phyloP scores from a whole-genome alignment of 345 rosid species.

The Linum trigynum region DNA sequence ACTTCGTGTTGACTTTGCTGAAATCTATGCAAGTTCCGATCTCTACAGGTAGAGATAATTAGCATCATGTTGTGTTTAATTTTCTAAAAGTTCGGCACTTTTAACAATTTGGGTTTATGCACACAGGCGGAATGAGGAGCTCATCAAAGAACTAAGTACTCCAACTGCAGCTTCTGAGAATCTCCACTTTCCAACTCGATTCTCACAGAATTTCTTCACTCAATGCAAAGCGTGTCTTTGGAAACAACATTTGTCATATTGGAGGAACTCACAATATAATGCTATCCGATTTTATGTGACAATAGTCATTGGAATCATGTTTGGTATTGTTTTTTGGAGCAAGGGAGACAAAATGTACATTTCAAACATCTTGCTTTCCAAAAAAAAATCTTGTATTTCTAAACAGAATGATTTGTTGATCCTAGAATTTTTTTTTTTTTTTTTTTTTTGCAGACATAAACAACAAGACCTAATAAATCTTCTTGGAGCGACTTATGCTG shows the following conservation, averaged over 20 bases:
- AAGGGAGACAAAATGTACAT: slow-evolving; percentile 29
- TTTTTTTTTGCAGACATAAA: slow-evolving; percentile 9
- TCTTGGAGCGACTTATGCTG: slow-evolving; percentile 33
- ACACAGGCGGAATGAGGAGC: slow-evolving; percentile 29
- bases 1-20: slow-evolving; percentile 21
- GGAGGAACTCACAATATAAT: slow-evolving; percentile 35
- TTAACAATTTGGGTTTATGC: neutral
- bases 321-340: slow-evolving; percentile 32
- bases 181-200: slow-evolving; percentile 32
- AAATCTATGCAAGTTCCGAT: slow-evolving; percentile 13
- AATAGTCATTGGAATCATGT: slow-evolving; percentile 20
- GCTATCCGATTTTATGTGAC: slow-evolving; percentile 29
- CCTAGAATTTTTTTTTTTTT: neutral
- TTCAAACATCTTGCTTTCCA: neutral
- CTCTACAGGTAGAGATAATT: slow-evolving; percentile 9
- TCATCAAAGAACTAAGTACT: slow-evolving; percentile 30
- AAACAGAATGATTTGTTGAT: neutral
- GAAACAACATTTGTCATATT: slow-evolving; percentile 42
- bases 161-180: slow-evolving; percentile 26
- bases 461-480: slow-evolving; percentile 29
- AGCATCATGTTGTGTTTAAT: neutral
- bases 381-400: no score
- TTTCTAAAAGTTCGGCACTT: neutral
- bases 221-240: slow-evolving; percentile 38
- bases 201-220: slow-evolving; percentile 25